These are phyloP conservation scores for Alternaria alternata DNA, from an alignment of 2,329 filamentous ascomycete species.

Conservation along the genomic window DNA sequence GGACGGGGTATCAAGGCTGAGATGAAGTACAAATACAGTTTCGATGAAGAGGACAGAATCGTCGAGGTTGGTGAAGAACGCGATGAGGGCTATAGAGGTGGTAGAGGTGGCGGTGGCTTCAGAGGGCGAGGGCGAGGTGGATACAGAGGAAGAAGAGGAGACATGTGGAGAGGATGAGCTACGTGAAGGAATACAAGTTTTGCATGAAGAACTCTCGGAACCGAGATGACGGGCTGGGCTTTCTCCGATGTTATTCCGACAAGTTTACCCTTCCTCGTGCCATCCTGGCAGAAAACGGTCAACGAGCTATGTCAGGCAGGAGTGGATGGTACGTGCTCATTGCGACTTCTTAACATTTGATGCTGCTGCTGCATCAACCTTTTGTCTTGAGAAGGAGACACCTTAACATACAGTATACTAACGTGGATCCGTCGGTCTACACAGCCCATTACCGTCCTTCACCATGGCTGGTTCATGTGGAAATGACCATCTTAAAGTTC, in stretches of 20 bases:
- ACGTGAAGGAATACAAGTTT: neutral
- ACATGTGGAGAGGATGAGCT: slow-evolving; percentile 9
- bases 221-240: neutral
- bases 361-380: neutral
- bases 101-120: slow-evolving; percentile 10
- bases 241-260: neutral
- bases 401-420: neutral
- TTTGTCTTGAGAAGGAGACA: neutral
- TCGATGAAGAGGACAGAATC: slow-evolving; percentile 55
- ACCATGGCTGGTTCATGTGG: neutral
- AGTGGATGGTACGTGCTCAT: neutral
- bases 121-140: slow-evolving; percentile 11
- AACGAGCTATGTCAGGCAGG: neutral
- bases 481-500: neutral
- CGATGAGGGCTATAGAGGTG: slow-evolving; percentile 21
- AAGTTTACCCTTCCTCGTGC: neutral
- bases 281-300: neutral
- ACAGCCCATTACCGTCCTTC: neutral
- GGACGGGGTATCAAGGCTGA: slow-evolving; percentile 41
- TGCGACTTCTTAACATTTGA: neutral
- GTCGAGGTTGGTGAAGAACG: slow-evolving; percentile 52
- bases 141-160: slow-evolving; percentile 6
- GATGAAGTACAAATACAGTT: slow-evolving; percentile 52
- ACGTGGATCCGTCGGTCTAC: neutral
- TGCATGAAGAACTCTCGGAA: neutral